These are phyloP conservation scores for Polytolypa hystricis DNA, from an alignment of 2,329 filamentous ascomycete genomes.

Conservation along the genomic window DNA sequence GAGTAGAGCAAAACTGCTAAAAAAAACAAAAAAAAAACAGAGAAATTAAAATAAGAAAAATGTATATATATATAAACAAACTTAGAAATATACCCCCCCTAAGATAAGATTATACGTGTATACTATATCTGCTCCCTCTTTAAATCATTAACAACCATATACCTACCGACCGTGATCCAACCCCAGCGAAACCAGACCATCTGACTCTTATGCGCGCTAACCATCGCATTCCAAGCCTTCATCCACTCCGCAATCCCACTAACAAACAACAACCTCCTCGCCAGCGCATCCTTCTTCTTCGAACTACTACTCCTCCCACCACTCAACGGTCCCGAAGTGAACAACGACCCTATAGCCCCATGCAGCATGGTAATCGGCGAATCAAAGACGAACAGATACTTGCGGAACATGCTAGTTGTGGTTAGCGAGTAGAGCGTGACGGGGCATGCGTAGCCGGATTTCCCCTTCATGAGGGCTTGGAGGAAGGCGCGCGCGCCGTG, in stretches of 20 bases:
- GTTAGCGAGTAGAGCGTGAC: conserved; percentile 79
- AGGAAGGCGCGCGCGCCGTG: conserved; percentile 69
- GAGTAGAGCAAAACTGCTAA: no score
- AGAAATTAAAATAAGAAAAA: no score
- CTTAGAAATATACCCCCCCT: no score
- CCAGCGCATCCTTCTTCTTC: conserved; percentile 7
- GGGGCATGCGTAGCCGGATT: conserved; percentile 56
- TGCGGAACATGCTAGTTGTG: conserved; percentile 60
- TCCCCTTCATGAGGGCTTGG: conserved; percentile 49
- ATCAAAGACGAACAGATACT: conserved; percentile 73
- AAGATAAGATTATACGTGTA: no score
- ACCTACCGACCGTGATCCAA: conserved; percentile 82
- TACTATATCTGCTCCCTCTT: conserved; percentile 33
- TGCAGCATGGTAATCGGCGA: conserved; percentile 55
- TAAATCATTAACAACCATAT: conserved; percentile 93
- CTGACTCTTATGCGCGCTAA: conserved; percentile 78
- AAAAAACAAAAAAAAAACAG: no score
- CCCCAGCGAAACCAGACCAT: conserved; percentile 98
- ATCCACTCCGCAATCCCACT: conserved; percentile 54
- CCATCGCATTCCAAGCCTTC: conserved; percentile 76
- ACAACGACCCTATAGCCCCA: conserved; percentile 36
- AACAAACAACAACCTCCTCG: conserved; percentile 51
- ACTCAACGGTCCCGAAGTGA: conserved; percentile 1
- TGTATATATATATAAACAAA: no score
- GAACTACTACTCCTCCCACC: neutral